Evolutionary conservation across 257 asterid species (phyloP).

Genomic region (Capsicum baccatum): DNA sequence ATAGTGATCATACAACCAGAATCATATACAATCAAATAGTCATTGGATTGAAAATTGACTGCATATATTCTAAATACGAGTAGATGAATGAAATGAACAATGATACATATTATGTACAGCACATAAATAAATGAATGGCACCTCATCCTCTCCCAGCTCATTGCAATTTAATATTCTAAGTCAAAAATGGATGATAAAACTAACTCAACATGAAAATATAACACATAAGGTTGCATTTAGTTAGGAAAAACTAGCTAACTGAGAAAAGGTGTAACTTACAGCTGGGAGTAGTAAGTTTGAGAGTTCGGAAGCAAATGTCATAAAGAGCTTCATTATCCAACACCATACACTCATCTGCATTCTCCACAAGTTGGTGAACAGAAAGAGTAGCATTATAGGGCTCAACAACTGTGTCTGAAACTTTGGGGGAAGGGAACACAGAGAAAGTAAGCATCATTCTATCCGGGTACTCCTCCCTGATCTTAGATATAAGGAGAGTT

Average conservation of each 20-base stretch:
- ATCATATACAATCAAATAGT: neutral
- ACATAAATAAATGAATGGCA: neutral
- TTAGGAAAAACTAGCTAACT: neutral
- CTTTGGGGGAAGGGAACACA: constrained; percentile 85
- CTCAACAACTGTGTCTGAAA: constrained; percentile 80
- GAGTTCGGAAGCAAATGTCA: constrained; percentile 74
- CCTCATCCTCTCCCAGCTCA: constrained; percentile 9
- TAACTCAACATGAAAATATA: neutral
- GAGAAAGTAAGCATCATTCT: constrained; percentile 90
- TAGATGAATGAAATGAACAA: neutral
- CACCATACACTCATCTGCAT: constrained; percentile 86
- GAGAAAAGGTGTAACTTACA: constrained; percentile 46
- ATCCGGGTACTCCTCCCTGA: constrained; percentile 83
- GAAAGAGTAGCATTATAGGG: constrained; percentile 83
- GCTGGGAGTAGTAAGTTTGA: constrained; percentile 78
- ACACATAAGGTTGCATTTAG: neutral
- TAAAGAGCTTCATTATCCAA: constrained; percentile 78
- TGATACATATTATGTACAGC: neutral
- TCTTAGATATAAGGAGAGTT: constrained; percentile 78
- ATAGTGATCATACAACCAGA: neutral
- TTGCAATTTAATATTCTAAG: neutral
- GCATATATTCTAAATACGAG: neutral
- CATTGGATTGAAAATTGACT: neutral
- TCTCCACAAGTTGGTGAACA: constrained; percentile 84
- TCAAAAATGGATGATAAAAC: neutral